These are phyloP conservation scores for Gastroboletus turbinatus DNA, from an alignment of 1,284 basidiomycete species.

Conservation along the genomic window DNA sequence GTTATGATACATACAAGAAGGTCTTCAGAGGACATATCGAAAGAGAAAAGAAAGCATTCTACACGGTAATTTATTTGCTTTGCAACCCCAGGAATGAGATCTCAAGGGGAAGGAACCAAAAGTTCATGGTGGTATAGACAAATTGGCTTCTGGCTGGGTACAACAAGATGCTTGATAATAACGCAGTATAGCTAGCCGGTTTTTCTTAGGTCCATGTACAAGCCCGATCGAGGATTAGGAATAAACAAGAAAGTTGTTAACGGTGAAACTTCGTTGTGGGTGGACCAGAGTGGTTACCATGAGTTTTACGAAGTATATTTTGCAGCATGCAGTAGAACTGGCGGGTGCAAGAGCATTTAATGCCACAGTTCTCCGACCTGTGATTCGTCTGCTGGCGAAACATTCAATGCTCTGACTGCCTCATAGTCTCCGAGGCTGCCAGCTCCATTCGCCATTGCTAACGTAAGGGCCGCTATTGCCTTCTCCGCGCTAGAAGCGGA, in stretches of 20 bases:
- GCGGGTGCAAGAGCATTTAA: constrained; percentile 29
- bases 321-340: background rate
- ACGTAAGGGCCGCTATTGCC: constrained; percentile 57
- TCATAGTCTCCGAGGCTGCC: constrained; percentile 64
- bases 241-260: constrained; percentile 31
- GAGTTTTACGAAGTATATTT: background rate
- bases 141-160: constrained; percentile 23
- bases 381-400: constrained; percentile 39
- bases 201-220: constrained; percentile 25
- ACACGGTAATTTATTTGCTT: constrained; percentile 19
- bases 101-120: constrained; percentile 4
- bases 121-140: constrained; percentile 29
- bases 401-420: constrained; percentile 47
- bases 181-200: constrained; percentile 14
- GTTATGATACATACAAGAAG: constrained; percentile 25
- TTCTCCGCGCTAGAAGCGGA: constrained; percentile 51
- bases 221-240: constrained; percentile 22
- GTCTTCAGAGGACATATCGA: constrained; percentile 22
- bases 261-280: constrained; percentile 1
- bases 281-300: background rate
- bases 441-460: constrained; percentile 71
- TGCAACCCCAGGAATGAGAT: constrained; percentile 3
- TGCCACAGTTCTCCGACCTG: constrained; percentile 68
- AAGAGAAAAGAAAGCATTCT: constrained; percentile 17
- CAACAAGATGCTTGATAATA: constrained; percentile 34